A percentile compares a stretch with the other conserved stretches of the same genome.
These are phyloP conservation scores for Amanita inopinata DNA, from an alignment of 768 basidiomycete genomes.

Conservation along the genomic window DNA sequence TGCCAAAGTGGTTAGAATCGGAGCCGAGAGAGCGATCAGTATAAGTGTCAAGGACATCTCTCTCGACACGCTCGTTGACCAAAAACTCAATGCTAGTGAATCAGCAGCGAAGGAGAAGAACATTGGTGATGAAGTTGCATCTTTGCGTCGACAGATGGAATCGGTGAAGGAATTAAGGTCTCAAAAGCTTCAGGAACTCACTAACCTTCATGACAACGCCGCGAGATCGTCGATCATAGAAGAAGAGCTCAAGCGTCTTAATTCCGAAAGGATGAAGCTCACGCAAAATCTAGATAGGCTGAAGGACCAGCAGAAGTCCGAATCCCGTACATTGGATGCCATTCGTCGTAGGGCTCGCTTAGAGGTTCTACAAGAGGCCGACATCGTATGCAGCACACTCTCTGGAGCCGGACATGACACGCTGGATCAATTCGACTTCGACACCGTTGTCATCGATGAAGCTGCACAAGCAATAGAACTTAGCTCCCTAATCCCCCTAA, in stretches of 20 bases:
- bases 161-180: constrained; percentile 50
- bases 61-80: constrained; percentile 78
- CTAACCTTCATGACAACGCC: constrained; percentile 44
- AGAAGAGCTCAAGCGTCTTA: constrained; percentile 57
- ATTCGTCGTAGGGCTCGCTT: constrained; percentile 61
- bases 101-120: constrained; percentile 32
- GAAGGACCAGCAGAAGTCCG: constrained; percentile 77
- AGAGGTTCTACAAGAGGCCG: constrained; percentile 78
- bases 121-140: constrained; percentile 44
- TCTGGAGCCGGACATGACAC: constrained; percentile 90
- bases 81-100: constrained; percentile 44
- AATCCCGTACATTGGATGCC: constrained; percentile 74
- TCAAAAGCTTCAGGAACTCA: constrained; percentile 51
- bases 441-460: constrained; percentile 95
- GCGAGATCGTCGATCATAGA: constrained; percentile 47
- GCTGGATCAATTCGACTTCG: constrained; percentile 78
- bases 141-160: constrained; percentile 59
- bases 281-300: constrained; percentile 65
- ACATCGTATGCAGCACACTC: constrained; percentile 89
- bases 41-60: constrained; percentile 76
- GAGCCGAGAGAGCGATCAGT: constrained; percentile 66
- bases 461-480: constrained; percentile 96
- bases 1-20: constrained; percentile 86
- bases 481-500: constrained; percentile 90
- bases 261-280: constrained; percentile 51